These are phyloP conservation scores for Periconia macrospinosa DNA, from an alignment of 2,329 filamentous ascomycete genomes.

Conservation along the genomic window DNA sequence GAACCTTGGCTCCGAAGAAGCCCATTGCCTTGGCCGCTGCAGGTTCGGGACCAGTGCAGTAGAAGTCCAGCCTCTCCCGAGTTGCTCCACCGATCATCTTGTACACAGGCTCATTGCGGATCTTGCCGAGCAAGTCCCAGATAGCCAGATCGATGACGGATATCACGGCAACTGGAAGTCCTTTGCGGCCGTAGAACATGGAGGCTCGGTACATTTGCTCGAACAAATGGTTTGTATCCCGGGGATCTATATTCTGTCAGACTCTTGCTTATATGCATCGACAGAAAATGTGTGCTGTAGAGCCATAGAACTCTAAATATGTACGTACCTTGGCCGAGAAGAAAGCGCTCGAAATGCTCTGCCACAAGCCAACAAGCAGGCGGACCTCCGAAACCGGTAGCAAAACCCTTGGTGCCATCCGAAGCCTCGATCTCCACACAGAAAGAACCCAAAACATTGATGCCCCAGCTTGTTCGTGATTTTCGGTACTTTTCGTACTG, in stretches of 20 bases:
- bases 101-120: slow-evolving; percentile 91
- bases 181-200: slow-evolving; percentile 96
- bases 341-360: slow-evolving; percentile 90
- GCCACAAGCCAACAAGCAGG: slow-evolving; percentile 93
- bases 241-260: slow-evolving; percentile 63
- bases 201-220: slow-evolving; percentile 96
- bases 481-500: slow-evolving; percentile 85
- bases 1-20: slow-evolving; percentile 89
- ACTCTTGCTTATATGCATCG: background rate
- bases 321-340: slow-evolving; percentile 71
- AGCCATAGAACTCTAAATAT: background rate
- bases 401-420: slow-evolving; percentile 91
- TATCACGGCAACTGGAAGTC: slow-evolving; percentile 85
- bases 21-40: slow-evolving; percentile 79
- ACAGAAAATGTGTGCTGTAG: background rate
- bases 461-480: slow-evolving; percentile 90
- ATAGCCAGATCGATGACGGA: slow-evolving; percentile 91
- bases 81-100: slow-evolving; percentile 92
- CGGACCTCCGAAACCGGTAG: slow-evolving; percentile 90
- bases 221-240: slow-evolving; percentile 88
- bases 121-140: slow-evolving; percentile 90
- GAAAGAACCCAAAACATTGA: slow-evolving; percentile 93
- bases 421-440: slow-evolving; percentile 85
- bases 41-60: slow-evolving; percentile 90
- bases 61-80: slow-evolving; percentile 80